Conservation (phyloP, 1,284 basidiomycete genomes). For the Coniophora puteana region DNA sequence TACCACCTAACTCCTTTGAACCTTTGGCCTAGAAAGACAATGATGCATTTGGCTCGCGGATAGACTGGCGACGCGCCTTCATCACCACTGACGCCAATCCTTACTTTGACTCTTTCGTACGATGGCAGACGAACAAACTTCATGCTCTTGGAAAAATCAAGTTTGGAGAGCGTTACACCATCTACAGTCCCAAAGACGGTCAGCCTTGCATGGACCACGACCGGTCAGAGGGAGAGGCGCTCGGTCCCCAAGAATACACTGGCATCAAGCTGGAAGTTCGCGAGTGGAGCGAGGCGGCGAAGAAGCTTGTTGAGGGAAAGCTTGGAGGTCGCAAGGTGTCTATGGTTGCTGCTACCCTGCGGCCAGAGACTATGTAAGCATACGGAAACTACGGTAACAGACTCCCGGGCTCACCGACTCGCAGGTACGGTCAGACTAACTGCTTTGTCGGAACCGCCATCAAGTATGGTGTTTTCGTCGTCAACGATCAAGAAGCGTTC, state of each 20-base stretch:
- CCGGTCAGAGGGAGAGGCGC: slow-evolving; percentile 90
- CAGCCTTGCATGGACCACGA: slow-evolving; percentile 99
- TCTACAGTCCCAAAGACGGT: slow-evolving; percentile 99
- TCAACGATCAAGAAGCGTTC: slow-evolving; percentile 86
- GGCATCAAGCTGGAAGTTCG: slow-evolving; percentile 93
- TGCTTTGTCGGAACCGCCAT: slow-evolving; percentile 92
- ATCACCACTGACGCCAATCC: slow-evolving; percentile 95
- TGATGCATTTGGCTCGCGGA: slow-evolving; percentile 84
- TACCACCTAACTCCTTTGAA: slow-evolving; percentile 4
- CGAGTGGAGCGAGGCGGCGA: slow-evolving; percentile 70
- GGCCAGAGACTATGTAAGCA: slow-evolving; percentile 92
- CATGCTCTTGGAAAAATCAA: slow-evolving; percentile 87
- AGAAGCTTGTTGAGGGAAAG: slow-evolving; percentile 62
- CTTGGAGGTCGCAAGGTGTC: slow-evolving; percentile 80
- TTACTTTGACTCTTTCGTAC: slow-evolving; percentile 96
- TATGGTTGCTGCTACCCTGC: slow-evolving; percentile 92
- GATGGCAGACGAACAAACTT: slow-evolving; percentile 98
- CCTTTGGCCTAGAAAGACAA: no score
- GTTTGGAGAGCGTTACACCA: slow-evolving; percentile 98
- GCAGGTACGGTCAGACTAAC: slow-evolving; percentile 96
- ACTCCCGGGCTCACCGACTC: slow-evolving; percentile 7
- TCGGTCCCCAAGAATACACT: slow-evolving; percentile 97
- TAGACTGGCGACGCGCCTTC: slow-evolving; percentile 97
- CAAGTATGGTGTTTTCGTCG: slow-evolving; percentile 91
- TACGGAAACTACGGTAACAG: slow-evolving; percentile 11